Conservation (phyloP, 495 filamentous ascomycete genomes). For the Talaromyces borbonicus region DNA sequence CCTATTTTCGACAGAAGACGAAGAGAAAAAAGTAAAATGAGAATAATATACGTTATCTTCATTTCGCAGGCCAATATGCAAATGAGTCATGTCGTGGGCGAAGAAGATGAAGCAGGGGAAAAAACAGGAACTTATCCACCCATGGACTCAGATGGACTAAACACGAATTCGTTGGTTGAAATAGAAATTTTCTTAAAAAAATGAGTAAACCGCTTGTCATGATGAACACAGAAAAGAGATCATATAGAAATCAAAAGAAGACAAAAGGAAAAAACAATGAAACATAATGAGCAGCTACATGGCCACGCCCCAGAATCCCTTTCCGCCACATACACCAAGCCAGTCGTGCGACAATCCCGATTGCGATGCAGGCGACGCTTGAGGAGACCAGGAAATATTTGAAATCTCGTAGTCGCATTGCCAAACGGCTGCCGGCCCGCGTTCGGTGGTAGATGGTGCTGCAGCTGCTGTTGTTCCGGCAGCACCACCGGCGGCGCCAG, state of each 20-base stretch:
- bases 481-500: not conserved
- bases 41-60: too few species aligned
- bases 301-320: conserved; percentile 84
- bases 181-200: too few species aligned
- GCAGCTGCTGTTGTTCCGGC: conserved; percentile 25
- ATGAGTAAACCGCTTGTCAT: not conserved
- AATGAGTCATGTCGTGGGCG: too few species aligned
- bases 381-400: conserved; percentile 91
- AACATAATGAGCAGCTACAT: conserved; percentile 37
- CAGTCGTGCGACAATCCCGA: conserved; percentile 72
- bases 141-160: too few species aligned
- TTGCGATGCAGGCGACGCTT: conserved; percentile 47
- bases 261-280: not conserved
- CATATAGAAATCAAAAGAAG: not conserved
- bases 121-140: too few species aligned
- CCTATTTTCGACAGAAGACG: too few species aligned
- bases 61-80: too few species aligned
- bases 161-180: too few species aligned
- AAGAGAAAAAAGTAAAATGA: too few species aligned
- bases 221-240: too few species aligned
- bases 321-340: conserved; percentile 85
- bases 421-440: conserved; percentile 77
- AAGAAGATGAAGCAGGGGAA: too few species aligned
- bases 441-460: conserved; percentile 30
- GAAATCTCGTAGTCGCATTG: conserved; percentile 93